Evolutionary conservation across 2,329 filamentous ascomycete genomes (phyloP).

Genomic region (Trichoderma atrobrunneum): DNA sequence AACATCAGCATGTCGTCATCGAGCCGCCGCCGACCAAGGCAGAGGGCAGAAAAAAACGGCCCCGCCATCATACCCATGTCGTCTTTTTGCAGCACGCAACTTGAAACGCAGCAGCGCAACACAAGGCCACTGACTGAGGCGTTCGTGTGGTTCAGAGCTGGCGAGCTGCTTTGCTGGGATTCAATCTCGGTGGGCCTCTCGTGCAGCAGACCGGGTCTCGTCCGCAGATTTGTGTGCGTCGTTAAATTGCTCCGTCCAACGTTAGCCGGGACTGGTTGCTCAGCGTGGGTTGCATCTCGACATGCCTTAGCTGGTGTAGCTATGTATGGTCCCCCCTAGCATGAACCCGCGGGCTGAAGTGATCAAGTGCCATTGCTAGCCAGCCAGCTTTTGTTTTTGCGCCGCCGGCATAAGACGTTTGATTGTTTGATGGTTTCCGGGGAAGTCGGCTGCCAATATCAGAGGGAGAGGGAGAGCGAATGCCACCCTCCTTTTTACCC

Average conservation of each 20-base stretch:
- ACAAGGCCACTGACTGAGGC: background rate
- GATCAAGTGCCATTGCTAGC: constrained; percentile 1
- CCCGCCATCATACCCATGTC: constrained; percentile 10
- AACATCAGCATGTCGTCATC: constrained; percentile 19
- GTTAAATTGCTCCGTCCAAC: constrained; percentile 4
- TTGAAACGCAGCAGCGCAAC: constrained; percentile 8
- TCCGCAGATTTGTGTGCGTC: constrained; percentile 7
- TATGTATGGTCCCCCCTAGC: background rate
- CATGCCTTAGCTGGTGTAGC: background rate
- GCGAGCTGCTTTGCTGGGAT: constrained; percentile 6
- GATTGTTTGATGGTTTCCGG: background rate
- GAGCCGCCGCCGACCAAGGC: constrained; percentile 2
- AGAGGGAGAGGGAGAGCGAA: background rate
- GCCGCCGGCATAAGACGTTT: background rate
- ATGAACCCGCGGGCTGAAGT: constrained; percentile 11
- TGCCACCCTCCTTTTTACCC: constrained; percentile 13
- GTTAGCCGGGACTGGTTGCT: background rate
- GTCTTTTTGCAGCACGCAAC: constrained; percentile 1
- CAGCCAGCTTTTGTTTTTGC: background rate
- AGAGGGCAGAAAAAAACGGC: background rate
- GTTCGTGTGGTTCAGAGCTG: background rate
- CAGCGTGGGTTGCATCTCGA: constrained; percentile 8
- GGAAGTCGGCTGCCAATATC: background rate
- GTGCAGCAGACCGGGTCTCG: constrained; percentile 3
- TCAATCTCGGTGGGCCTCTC: constrained; percentile 13